Percentiles rank a stretch among this genome's conserved stretches.
Evolutionary conservation across 2,329 filamentous ascomycete species (phyloP).

Genomic region (Penicillium sp.): DNA sequence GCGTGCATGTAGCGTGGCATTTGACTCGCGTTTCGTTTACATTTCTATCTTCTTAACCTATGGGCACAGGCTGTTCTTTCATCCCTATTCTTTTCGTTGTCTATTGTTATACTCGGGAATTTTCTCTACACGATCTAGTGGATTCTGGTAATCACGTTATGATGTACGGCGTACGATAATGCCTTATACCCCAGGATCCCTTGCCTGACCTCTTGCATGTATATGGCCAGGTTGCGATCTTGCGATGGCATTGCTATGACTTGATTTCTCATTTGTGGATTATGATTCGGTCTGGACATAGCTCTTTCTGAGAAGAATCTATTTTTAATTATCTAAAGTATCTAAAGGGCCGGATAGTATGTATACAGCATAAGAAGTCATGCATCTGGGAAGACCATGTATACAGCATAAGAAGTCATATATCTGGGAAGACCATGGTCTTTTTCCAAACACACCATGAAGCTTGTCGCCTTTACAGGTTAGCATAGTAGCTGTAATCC

Average conservation of each 20-base stretch:
- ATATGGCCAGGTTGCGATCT: background rate
- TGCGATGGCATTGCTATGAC: constrained; percentile 1
- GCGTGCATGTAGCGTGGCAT: background rate
- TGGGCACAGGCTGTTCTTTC: background rate
- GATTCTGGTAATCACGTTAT: constrained; percentile 9
- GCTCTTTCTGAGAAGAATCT: background rate
- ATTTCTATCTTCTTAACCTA: background rate
- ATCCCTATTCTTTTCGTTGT: background rate
- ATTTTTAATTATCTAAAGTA: background rate
- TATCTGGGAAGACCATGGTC: too few relatives aligned
- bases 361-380: background rate
- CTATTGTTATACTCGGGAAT: background rate
- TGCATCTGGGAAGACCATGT: background rate
- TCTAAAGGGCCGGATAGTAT: background rate
- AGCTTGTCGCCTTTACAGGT: background rate
- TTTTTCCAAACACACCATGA: too few relatives aligned
- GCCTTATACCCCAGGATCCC: constrained; percentile 8
- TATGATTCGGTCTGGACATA: background rate
- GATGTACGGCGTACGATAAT: constrained; percentile 11
- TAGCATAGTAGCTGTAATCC: constrained; percentile 29
- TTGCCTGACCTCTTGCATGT: background rate
- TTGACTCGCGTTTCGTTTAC: background rate
- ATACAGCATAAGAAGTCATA: too few relatives aligned
- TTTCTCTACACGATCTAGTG: background rate
- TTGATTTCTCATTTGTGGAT: background rate